Percentiles rank a stretch among this genome's conserved stretches.
Conservation (phyloP, 164 flowering plant genomes). For the Tetracentron sinense region DNA sequence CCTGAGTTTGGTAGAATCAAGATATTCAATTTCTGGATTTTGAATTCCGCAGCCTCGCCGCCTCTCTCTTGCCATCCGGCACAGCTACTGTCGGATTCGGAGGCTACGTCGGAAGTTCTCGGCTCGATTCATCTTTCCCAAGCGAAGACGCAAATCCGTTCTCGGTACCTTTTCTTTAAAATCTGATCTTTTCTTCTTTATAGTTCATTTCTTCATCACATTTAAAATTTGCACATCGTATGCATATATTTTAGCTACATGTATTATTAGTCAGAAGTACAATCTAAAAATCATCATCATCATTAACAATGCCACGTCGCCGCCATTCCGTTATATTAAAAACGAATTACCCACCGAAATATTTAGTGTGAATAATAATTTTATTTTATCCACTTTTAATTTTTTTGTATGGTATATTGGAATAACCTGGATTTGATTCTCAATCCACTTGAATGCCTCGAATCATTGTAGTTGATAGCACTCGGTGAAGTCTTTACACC, state of each 20-base stretch:
- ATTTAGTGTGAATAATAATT: too few species aligned
- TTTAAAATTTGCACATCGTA: not conserved
- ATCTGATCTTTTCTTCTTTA: conserved; percentile 6
- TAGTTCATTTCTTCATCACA: not conserved
- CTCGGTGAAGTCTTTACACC: not conserved
- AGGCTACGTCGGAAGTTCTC: conserved; percentile 81
- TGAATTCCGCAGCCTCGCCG: conserved; percentile 49
- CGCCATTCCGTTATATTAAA: too few species aligned
- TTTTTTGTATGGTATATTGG: too few species aligned
- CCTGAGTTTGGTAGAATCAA: not conserved
- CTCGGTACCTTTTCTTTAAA: conserved; percentile 20
- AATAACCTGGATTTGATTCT: not conserved
- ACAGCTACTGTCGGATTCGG: conserved; percentile 76
- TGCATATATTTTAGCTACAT: too few species aligned
- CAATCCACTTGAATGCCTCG: not conserved
- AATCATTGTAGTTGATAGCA: not conserved
- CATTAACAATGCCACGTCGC: too few species aligned
- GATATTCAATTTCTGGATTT: not conserved
- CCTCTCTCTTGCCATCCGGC: conserved; percentile 69
- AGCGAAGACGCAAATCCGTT: conserved; percentile 29
- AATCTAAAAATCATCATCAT: too few species aligned
- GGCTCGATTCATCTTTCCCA: conserved; percentile 46
- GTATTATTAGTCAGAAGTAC: too few species aligned
- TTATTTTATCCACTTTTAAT: too few species aligned
- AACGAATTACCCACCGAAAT: too few species aligned